A percentile compares a stretch with the other conserved stretches of the same genome.
Evolutionary conservation across 2,329 filamentous ascomycete species (phyloP).

Genomic region (Aspergillus ruber): DNA sequence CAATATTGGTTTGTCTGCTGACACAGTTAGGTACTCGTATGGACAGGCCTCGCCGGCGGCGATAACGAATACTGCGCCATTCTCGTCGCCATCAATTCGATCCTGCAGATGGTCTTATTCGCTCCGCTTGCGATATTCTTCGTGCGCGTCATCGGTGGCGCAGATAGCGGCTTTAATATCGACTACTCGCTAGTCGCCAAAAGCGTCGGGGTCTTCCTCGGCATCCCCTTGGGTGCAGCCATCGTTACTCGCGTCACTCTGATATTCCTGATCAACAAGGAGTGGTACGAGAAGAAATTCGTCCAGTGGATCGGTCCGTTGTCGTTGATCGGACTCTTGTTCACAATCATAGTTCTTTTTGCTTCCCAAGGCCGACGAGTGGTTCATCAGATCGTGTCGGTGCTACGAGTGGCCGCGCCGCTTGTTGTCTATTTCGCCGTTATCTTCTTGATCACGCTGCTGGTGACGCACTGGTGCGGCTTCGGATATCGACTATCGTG

Average conservation of each 20-base stretch:
- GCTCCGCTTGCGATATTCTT: constrained; percentile 64
- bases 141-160: constrained; percentile 60
- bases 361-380: constrained; percentile 72
- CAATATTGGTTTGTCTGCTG: background rate
- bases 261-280: constrained; percentile 47
- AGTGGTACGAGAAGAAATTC: constrained; percentile 64
- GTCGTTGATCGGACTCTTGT: constrained; percentile 76
- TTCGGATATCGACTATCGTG: constrained; percentile 65
- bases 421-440: constrained; percentile 73
- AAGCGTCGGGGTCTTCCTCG: constrained; percentile 77
- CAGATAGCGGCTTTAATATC: constrained; percentile 34
- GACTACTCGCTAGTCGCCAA: constrained; percentile 65
- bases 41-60: constrained; percentile 70
- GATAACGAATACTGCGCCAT: constrained; percentile 79
- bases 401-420: constrained; percentile 73
- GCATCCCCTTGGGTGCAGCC: constrained; percentile 74
- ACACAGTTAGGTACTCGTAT: constrained; percentile 55
- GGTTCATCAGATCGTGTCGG: constrained; percentile 75
- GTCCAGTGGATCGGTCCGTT: constrained; percentile 63
- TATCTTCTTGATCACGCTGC: constrained; percentile 66
- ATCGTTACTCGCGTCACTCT: constrained; percentile 66
- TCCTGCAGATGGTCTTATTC: constrained; percentile 68
- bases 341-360: constrained; percentile 81
- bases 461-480: constrained; percentile 56
- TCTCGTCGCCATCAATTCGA: constrained; percentile 67